Evolutionary conservation across 2,329 filamentous ascomycete genomes (phyloP), one percentile per base, ranked within the genome.

Genomic region (Venturia effusa): DNA sequence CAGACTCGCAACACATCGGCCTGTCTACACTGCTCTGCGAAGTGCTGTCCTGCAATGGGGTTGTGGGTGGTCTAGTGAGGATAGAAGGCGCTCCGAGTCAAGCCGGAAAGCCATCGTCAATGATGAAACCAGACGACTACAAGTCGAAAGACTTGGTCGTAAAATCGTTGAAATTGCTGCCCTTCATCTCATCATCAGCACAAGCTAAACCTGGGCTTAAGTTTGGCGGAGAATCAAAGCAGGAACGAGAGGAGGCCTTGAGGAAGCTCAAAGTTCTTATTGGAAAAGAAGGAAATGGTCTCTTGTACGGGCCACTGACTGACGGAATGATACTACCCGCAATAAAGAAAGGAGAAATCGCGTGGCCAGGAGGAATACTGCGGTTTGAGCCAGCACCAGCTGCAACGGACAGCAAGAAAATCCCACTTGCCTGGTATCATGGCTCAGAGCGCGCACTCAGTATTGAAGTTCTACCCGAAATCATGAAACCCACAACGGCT

Each of bases 181-280:
- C 94, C 0, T 97, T 97, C 70, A 74, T 34, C 27, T 30, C 63
- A 27, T 61, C 59, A 27, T 7, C 55, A 11, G 24, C 41, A 24
- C 43, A 61, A 48, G 48, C 61, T 78, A 59, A 75, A 77, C 27
- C 77, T 80, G 68, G 76, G 80, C 80, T 97, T 27, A 91, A 86
- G 69, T 96, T 97, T 71, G 93, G 93, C 4, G 90, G 92, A 17
- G 91, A 96, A 69, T 89, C 90, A 0, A 90, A 90, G 69, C 84
- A 88, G 6, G 90, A 94, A 68, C 87, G 87, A 62, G 90, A 96
- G 71, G 90, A 92, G 68, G 85, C 86, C 3, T 79, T 84, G 17
- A 88, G 88, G 70, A 84, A 84, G 54, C 86, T 96, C 66, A 84
- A 85, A 67, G 82, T 86, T 13, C 83, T 90, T 3, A 94, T 94